A percentile compares a stretch with the other conserved stretches of the same genome.
Conservation (phyloP, 2,329 filamentous ascomycete species). For the Phyllosticta paracitricarpa region DNA sequence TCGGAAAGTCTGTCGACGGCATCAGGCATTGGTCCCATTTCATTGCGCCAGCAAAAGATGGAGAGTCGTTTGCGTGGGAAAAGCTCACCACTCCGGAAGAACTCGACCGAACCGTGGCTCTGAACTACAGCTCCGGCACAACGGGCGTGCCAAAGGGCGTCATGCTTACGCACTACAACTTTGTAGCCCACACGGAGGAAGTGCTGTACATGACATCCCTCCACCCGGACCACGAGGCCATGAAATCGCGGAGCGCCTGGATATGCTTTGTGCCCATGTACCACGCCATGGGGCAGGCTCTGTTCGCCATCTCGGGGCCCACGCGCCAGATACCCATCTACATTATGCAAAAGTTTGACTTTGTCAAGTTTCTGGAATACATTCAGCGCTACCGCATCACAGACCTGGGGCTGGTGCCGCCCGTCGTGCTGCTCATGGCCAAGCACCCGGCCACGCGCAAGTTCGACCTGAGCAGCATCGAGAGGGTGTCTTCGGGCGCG, state of each 20-base stretch:
- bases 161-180: conserved; percentile 67
- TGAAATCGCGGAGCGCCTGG: conserved; percentile 32
- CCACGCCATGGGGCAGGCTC: conserved; percentile 51
- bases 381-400: conserved; percentile 62
- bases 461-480: conserved; percentile 59
- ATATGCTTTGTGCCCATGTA: conserved; percentile 61
- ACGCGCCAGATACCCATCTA: conserved; percentile 57
- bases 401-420: conserved; percentile 57
- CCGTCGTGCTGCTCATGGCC: conserved; percentile 61
- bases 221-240: conserved; percentile 40
- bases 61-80: conserved; percentile 53
- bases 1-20: conserved; percentile 22
- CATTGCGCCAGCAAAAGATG: conserved; percentile 41
- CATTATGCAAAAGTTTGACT: conserved; percentile 70
- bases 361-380: conserved; percentile 58
- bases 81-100: conserved; percentile 42
- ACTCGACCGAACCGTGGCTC: conserved; percentile 47
- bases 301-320: conserved; percentile 52
- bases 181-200: conserved; percentile 60
- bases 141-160: conserved; percentile 81
- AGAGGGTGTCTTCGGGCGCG: conserved; percentile 52
- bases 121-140: conserved; percentile 73
- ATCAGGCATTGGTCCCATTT: conserved; percentile 56
- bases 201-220: conserved; percentile 41
- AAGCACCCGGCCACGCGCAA: conserved; percentile 58